These are phyloP conservation scores for Mesembryanthemum crystallinum DNA, from an alignment of 148 eudicot genomes.

Conservation along the genomic window DNA sequence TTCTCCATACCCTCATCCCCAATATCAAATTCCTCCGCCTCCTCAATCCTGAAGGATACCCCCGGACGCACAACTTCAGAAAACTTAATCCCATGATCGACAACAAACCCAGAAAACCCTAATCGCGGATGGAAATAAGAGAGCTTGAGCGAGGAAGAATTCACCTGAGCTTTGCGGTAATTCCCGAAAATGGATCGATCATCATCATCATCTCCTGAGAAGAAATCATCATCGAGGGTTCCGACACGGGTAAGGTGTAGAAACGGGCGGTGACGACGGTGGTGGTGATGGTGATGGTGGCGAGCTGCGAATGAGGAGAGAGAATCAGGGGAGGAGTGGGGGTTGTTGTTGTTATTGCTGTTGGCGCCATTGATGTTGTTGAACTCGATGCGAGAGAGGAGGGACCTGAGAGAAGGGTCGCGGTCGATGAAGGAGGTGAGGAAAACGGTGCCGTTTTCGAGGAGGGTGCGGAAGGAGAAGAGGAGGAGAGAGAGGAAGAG, in stretches of 20 bases:
- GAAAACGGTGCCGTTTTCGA: constrained; percentile 56
- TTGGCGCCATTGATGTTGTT: constrained; percentile 31
- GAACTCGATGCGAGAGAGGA: constrained; percentile 58
- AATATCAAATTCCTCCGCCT: background rate
- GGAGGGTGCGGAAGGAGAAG: constrained; percentile 69
- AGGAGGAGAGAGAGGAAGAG: constrained; percentile 57
- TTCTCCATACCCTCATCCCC: constrained; percentile 2
- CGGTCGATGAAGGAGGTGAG: constrained; percentile 58
- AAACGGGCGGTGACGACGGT: constrained; percentile 59
- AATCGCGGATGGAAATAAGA: constrained; percentile 27
- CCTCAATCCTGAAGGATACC: constrained; percentile 31
- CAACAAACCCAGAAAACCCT: constrained; percentile 40
- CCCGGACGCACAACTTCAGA: constrained; percentile 32
- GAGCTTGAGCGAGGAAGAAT: constrained; percentile 36
- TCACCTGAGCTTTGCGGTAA: constrained; percentile 22
- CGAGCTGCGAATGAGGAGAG: constrained; percentile 8
- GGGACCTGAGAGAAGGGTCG: constrained; percentile 64
- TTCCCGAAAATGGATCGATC: constrained; percentile 41
- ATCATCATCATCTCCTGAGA: constrained; percentile 61
- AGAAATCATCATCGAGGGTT: constrained; percentile 79
- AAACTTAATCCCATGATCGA: constrained; percentile 38
- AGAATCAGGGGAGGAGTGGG: constrained; percentile 2
- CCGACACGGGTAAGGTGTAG: constrained; percentile 87
- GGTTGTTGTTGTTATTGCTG: constrained; percentile 11
- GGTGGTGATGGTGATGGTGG: constrained; percentile 25